Conservation (phyloP, 139 green algal species). For the Chlorokybus atmophyticus region DNA sequence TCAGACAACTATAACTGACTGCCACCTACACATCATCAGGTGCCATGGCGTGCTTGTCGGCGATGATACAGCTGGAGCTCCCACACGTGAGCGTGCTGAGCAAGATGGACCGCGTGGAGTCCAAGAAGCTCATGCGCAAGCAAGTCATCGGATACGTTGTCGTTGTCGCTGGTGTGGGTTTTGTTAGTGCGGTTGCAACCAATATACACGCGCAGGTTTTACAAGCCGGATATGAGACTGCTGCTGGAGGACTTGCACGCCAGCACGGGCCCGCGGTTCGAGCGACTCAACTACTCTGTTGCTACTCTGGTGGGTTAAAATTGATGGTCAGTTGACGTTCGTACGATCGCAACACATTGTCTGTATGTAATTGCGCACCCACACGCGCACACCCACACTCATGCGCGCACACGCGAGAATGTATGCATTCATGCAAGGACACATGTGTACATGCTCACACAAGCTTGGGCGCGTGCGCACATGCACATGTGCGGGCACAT, state of each 20-base stretch:
- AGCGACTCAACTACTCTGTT: constrained; percentile 26
- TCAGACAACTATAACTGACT: too few relatives aligned
- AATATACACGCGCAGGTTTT: constrained; percentile 14
- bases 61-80: constrained; percentile 95
- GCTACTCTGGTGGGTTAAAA: constrained; percentile 16
- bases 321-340: background rate
- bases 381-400: too few relatives aligned
- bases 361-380: background rate
- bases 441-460: too few relatives aligned
- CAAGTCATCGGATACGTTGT: too few relatives aligned
- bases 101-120: constrained; percentile 76
- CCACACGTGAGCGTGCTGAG: constrained; percentile 94
- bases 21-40: too few relatives aligned
- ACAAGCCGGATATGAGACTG: constrained; percentile 20
- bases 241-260: constrained; percentile 24
- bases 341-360: background rate
- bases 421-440: too few relatives aligned
- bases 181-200: background rate
- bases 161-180: too few relatives aligned
- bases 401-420: too few relatives aligned
- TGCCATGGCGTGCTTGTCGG: constrained; percentile 47
- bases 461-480: too few relatives aligned
- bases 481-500: too few relatives aligned
- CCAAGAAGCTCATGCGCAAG: constrained; percentile 7
- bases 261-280: constrained; percentile 18